Evolutionary conservation across 2,329 filamentous ascomycete species (phyloP), one percentile per base, ranked within the genome.

Genomic region (Madurella fahalii): DNA sequence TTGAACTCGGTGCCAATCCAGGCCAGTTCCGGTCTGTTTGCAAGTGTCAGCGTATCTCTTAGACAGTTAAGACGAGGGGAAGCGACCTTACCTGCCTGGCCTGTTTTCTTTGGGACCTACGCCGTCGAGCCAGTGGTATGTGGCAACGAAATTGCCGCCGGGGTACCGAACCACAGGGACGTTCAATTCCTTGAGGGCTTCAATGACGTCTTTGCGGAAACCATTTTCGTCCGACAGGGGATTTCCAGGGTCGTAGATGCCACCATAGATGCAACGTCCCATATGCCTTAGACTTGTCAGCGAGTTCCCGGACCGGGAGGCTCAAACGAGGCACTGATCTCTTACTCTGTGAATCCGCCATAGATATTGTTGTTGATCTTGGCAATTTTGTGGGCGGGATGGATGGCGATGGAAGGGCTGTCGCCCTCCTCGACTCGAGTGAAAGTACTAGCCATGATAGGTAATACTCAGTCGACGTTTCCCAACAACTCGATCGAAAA

Each of bases 261-360:
- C 89, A 59, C 88, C 88, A 68, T 94, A 93, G 66, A 94, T 91
- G 75, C 89, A 94, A 58, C 89, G 83, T 64, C 89, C 89, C 89
- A 94, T 94, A 71, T 94, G 90, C 64, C 87, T 90, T 16, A n/a
- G 1, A 61, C 32, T 32, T 13, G 50, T 45, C 12, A 49, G 47
- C 34, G 20, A 25, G 8, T 49, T 42, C 15, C 16, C 12, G 25
- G 25, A 25, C 25, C 25, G 4, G 25, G 25, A 7, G 25, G 4
- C 7, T 7, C 30, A 3, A 7, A 18, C 5, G 9, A 37, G 2
- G 42, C 11, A 39, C 5, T 11, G 25, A 25, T 13, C 16, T 70
- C 82, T 72, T 74, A 89, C 87, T 94, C 89, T 56, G 86, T 90
- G 71, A 94, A 94, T 11, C 89, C 89, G 53, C 87, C 86, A 77